Evolutionary conservation across 2,329 filamentous ascomycete species (phyloP).

Genomic region (Xylariales sp.): DNA sequence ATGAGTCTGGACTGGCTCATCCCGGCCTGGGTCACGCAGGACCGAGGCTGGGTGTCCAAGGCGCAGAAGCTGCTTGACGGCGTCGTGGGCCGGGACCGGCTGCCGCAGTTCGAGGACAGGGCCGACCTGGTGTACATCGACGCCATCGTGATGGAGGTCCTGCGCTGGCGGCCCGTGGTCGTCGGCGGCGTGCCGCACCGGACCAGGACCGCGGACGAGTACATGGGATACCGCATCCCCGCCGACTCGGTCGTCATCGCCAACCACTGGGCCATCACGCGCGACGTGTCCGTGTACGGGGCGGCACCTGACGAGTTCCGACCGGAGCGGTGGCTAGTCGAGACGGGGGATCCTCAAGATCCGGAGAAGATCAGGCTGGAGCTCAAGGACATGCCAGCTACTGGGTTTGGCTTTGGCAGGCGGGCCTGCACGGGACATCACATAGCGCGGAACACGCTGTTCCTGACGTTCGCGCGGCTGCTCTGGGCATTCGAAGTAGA

Average conservation of each 20-base stretch:
- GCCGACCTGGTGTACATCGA: slow-evolving; percentile 35
- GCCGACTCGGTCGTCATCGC: slow-evolving; percentile 37
- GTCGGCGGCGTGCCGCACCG: slow-evolving; percentile 33
- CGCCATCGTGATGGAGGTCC: slow-evolving; percentile 35
- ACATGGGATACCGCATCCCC: slow-evolving; percentile 35
- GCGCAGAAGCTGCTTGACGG: slow-evolving; percentile 37
- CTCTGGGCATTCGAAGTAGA: slow-evolving; percentile 39
- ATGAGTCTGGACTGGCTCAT: slow-evolving; percentile 25
- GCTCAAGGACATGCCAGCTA: slow-evolving; percentile 23
- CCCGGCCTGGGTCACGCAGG: slow-evolving; percentile 21
- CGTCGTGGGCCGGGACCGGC: slow-evolving; percentile 32
- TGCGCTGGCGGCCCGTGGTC: slow-evolving; percentile 39
- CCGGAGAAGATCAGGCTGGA: neutral
- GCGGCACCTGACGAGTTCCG: slow-evolving; percentile 20
- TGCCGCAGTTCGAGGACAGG: slow-evolving; percentile 34
- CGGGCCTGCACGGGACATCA: slow-evolving; percentile 37
- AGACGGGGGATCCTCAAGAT: slow-evolving; percentile 6
- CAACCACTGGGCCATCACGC: slow-evolving; percentile 34
- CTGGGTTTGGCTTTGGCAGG: slow-evolving; percentile 45
- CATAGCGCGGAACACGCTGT: slow-evolving; percentile 43
- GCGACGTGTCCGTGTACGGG: slow-evolving; percentile 37
- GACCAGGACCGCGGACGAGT: slow-evolving; percentile 22
- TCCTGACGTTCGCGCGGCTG: slow-evolving; percentile 33
- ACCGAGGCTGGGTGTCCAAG: slow-evolving; percentile 19
- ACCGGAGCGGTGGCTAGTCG: slow-evolving; percentile 27